Evolutionary conservation across 1,284 basidiomycete species (phyloP).

Genomic region (Farysia itapuensis): DNA sequence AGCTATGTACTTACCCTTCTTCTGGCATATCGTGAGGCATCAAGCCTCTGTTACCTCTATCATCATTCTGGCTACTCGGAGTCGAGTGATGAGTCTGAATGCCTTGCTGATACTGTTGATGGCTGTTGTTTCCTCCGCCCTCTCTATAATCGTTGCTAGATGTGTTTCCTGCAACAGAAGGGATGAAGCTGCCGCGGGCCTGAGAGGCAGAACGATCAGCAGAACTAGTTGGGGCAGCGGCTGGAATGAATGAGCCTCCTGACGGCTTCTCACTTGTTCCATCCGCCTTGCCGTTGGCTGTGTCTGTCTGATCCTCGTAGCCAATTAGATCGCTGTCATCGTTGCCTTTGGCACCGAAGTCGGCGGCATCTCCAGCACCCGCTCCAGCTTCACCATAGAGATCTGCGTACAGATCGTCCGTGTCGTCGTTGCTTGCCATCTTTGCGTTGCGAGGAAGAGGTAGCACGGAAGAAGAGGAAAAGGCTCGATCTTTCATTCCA

Average conservation of each 20-base stretch:
- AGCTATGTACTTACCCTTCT: conserved; percentile 86
- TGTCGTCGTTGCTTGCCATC: conserved; percentile 41
- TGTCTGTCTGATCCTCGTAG: conserved; percentile 13
- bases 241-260: conserved; percentile 22
- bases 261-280: neutral
- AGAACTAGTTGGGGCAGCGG: conserved; percentile 12
- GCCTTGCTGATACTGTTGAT: conserved; percentile 5
- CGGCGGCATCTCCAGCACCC: conserved; percentile 13
- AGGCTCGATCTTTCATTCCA: too few species aligned
- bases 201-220: conserved; percentile 27
- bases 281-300: neutral
- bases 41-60: conserved; percentile 64
- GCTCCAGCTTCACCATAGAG: conserved; percentile 39
- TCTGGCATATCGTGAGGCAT: conserved; percentile 95
- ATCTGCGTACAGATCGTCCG: conserved; percentile 51
- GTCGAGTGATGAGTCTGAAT: neutral
- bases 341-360: conserved; percentile 17
- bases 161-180: conserved; percentile 8
- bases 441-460: too few species aligned
- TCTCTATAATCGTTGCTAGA: neutral
- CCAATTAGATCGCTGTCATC: conserved; percentile 34
- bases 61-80: neutral
- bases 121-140: conserved; percentile 8
- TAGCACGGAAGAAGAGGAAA: too few species aligned
- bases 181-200: conserved; percentile 38